A percentile compares a stretch with the other conserved stretches of the same genome.
These are phyloP conservation scores for Phenoliferia sp. DNA, from an alignment of 1,284 basidiomycete genomes.

Conservation along the genomic window DNA sequence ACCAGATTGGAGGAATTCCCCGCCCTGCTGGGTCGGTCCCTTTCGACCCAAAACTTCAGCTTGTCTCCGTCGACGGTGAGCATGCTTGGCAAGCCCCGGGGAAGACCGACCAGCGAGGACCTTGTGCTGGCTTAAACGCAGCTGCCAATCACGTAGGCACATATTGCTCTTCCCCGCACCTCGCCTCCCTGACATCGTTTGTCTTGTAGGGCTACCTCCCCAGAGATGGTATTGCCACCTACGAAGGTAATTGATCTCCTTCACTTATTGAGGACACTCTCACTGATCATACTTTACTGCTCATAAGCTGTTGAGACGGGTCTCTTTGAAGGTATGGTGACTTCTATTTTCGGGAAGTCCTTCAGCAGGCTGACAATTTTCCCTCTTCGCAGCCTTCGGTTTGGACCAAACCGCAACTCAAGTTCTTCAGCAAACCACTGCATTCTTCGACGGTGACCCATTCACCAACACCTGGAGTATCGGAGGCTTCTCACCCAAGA, in stretches of 20 bases:
- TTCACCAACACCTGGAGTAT: slow-evolving; percentile 2
- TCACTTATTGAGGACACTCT: background rate
- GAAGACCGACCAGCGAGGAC: background rate
- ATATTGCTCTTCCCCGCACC: no score
- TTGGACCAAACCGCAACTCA: slow-evolving; percentile 5
- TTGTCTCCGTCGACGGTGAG: background rate
- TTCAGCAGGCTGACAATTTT: no score
- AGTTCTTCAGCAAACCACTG: slow-evolving; percentile 1
- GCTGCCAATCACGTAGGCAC: slow-evolving; percentile 7
- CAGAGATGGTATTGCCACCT: slow-evolving; percentile 3
- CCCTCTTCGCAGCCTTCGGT: no score
- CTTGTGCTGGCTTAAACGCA: background rate
- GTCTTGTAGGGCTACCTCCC: slow-evolving; percentile 4
- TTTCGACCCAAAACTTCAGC: background rate
- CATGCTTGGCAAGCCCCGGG: slow-evolving; percentile 1
- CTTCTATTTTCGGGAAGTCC: no score
- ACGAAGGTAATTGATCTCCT: background rate
- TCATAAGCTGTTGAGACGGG: slow-evolving; percentile 1
- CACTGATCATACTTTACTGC: no score
- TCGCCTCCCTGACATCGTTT: no score
- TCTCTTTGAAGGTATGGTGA: background rate
- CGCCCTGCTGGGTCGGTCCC: background rate
- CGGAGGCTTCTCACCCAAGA: slow-evolving; percentile 2
- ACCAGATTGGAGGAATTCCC: slow-evolving; percentile 4
- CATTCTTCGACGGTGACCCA: slow-evolving; percentile 6